Evolutionary conservation across 2,329 filamentous ascomycete genomes (phyloP), one percentile per base, ranked within the genome.

Genomic region (Ceratocystis destructans): DNA sequence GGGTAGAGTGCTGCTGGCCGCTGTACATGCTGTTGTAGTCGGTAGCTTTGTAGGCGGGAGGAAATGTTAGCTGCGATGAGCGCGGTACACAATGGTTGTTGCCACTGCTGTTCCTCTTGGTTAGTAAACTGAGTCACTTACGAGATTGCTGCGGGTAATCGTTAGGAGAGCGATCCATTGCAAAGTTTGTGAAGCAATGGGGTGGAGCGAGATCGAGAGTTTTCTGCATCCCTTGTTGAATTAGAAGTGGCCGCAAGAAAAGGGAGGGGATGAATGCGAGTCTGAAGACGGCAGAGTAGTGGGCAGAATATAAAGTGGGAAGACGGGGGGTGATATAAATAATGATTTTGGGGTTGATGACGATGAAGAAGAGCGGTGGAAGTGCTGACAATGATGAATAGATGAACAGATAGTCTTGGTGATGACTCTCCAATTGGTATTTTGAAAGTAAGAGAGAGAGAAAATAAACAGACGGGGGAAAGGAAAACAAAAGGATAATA

Each of bases 21-120:
- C 59, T 45, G 20, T 62, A 62, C 59, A 62, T 62, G 59, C 33
- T 62, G 20, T 44, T 41, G 28, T 62, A 62, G 20, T 62, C 59
- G 33, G 59, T 25, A 25, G 59, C 53, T 57, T 57, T 62, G 20
- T 25, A 7, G 33, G 33, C 5, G 17, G 22, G 5, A 33, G 8
- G 62, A 2, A 17, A 20, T 10, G 59, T 62, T 45, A 45, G 33
- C 41, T 31, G 33, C 7, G n/a, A 25, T 45, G 59, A 62, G 59
- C 59, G 59, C 37, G 41, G 25, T 57, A 31, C 53, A 57, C 53
- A 57, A 31, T 57, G 53, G 53, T 2, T 15, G 53, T 10, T n/a
- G 12, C 22, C 53, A 57, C 53, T 57, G 53, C 15, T 57, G 15
- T 17, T 7, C 12, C 31, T 31, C 46, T 50, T 50, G 46, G 46